A percentile compares a stretch with the other conserved stretches of the same genome.
These are phyloP conservation scores for Plasmodium malariae DNA, from an alignment of 169 alveolate species.

Conservation along the genomic window DNA sequence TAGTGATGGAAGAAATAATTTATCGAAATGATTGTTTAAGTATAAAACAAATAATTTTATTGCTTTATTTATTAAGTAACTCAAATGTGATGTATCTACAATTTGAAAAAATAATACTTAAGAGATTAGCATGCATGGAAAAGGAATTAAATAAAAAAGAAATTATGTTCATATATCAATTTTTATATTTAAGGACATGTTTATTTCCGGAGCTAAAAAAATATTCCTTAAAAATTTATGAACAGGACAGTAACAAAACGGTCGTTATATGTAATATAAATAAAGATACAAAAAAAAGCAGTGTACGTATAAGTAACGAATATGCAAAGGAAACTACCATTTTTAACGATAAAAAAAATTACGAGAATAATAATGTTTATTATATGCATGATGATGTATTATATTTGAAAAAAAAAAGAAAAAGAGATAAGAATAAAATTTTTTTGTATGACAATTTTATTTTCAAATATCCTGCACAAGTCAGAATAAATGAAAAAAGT, in stretches of 20 bases:
- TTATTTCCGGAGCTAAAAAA: constrained; percentile 43
- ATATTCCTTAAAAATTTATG: neutral
- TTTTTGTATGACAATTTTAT: constrained; percentile 48
- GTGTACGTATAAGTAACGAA: no score
- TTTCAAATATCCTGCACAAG: constrained; percentile 48
- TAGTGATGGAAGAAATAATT: constrained; percentile 57
- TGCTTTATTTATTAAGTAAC: constrained; percentile 10
- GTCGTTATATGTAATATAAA: neutral
- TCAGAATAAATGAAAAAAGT: neutral
- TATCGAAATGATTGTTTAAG: constrained; percentile 59
- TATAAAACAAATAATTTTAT: constrained; percentile 31
- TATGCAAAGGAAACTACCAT: neutral
- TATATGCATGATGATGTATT: constrained; percentile 52
- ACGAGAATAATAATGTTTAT: neutral
- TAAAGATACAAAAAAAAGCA: neutral
- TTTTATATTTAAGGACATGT: constrained; percentile 62
- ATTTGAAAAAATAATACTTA: constrained; percentile 52
- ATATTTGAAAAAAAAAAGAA: constrained; percentile 43
- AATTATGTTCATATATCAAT: constrained; percentile 56
- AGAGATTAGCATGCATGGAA: constrained; percentile 45
- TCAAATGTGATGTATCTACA: constrained; percentile 21
- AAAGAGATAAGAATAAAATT: constrained; percentile 50
- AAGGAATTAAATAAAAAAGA: constrained; percentile 23
- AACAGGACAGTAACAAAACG: neutral
- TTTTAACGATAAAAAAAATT: neutral